Evolutionary conservation across 2,329 filamentous ascomycete species (phyloP).

Genomic region (Aspergillus alliaceus): DNA sequence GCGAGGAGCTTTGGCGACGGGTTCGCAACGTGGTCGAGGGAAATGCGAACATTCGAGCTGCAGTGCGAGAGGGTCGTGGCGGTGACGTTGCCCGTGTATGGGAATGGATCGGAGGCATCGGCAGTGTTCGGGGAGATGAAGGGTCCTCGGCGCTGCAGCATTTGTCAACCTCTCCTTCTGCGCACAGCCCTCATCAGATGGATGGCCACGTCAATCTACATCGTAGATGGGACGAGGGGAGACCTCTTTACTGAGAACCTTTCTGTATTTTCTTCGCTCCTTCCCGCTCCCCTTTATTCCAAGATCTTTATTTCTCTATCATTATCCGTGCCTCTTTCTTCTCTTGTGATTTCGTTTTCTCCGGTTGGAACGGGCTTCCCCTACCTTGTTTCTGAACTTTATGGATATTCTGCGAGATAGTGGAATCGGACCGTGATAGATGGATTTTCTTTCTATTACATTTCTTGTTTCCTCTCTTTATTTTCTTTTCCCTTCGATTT

Average conservation of each 20-base stretch:
- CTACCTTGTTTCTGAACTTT: not conserved
- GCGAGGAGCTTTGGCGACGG: slow-evolving; percentile 79
- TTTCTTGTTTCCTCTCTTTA: not conserved
- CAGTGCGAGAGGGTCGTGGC: slow-evolving; percentile 62
- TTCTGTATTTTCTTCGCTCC: not conserved
- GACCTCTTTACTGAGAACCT: slow-evolving; percentile 39
- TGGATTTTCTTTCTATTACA: not conserved
- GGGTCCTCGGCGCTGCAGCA: slow-evolving; percentile 22
- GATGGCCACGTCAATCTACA: slow-evolving; percentile 20
- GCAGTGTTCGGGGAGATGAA: slow-evolving; percentile 47
- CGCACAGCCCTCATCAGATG: slow-evolving; percentile 17
- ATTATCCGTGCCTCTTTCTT: not conserved
- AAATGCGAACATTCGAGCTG: slow-evolving; percentile 87
- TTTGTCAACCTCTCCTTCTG: slow-evolving; percentile 26
- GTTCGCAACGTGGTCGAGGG: slow-evolving; percentile 84
- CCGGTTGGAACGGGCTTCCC: not conserved
- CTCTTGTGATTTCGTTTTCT: not conserved
- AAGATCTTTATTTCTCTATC: not conserved
- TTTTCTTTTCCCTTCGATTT: not conserved
- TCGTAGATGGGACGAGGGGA: slow-evolving; percentile 43
- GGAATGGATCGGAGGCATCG: slow-evolving; percentile 67
- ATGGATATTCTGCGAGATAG: not conserved
- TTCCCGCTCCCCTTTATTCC: not conserved
- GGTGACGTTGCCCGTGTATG: slow-evolving; percentile 62
- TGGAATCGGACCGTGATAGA: too few relatives aligned